These are phyloP conservation scores for Nepenthes gracilis DNA, from an alignment of 148 eudicot species.

Conservation along the genomic window DNA sequence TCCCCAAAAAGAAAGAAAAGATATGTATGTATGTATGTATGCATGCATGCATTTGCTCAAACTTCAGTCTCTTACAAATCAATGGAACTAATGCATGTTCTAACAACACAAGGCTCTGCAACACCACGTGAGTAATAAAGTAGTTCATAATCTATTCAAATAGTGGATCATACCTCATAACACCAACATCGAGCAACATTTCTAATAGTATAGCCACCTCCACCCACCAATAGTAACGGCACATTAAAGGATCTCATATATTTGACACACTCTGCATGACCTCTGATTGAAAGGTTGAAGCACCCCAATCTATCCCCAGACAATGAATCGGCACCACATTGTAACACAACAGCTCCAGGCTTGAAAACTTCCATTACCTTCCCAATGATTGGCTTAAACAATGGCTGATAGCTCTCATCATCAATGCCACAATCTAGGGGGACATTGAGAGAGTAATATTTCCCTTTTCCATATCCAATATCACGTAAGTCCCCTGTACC, in stretches of 20 bases:
- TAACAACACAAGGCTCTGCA: neutral
- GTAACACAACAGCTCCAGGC: slow-evolving; percentile 47
- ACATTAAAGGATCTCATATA: slow-evolving; percentile 50
- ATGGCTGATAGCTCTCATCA: slow-evolving; percentile 24
- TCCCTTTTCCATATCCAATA: slow-evolving; percentile 22
- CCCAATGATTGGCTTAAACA: slow-evolving; percentile 41
- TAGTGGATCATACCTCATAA: slow-evolving; percentile 28
- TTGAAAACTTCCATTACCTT: slow-evolving; percentile 47
- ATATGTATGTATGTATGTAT: too few species aligned
- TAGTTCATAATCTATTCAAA: neutral
- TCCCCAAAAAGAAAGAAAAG: too few species aligned
- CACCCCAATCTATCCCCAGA: slow-evolving; percentile 48
- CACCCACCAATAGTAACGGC: slow-evolving; percentile 40
- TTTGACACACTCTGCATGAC: slow-evolving; percentile 50
- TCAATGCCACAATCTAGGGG: slow-evolving; percentile 32
- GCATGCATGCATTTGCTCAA: too few species aligned
- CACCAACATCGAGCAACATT: slow-evolving; percentile 61
- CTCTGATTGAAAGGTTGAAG: slow-evolving; percentile 47
- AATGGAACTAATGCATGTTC: neutral
- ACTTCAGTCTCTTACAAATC: neutral
- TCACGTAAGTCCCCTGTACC: slow-evolving; percentile 30
- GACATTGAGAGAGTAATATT: slow-evolving; percentile 26
- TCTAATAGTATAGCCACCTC: slow-evolving; percentile 49
- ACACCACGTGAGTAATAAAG: too few species aligned
- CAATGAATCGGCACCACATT: slow-evolving; percentile 51